These are phyloP conservation scores for Hypoxylon trugodes DNA, from an alignment of 495 filamentous ascomycete genomes.

Conservation along the genomic window DNA sequence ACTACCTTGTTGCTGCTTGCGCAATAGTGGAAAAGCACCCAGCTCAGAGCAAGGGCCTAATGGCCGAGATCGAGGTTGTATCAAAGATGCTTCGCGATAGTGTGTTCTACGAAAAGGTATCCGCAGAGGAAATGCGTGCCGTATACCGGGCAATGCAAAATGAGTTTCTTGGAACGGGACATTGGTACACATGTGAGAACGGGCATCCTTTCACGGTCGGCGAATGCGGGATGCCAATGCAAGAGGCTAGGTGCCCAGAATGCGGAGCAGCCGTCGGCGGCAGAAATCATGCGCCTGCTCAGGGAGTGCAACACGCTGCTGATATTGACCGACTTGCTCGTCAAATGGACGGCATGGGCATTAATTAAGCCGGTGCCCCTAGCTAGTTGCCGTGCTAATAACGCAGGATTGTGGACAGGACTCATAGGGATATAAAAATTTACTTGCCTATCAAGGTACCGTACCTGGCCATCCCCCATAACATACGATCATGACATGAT, in stretches of 20 bases:
- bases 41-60: conserved; percentile 18
- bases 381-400: background rate
- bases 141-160: conserved; percentile 61
- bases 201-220: conserved; percentile 77
- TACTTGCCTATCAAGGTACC: background rate
- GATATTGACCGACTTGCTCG: conserved; percentile 39
- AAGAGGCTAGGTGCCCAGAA: conserved; percentile 69
- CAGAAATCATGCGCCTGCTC: conserved; percentile 57
- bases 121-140: conserved; percentile 47
- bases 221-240: conserved; percentile 76
- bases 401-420: background rate
- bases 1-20: conserved; percentile 25
- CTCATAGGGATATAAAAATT: background rate
- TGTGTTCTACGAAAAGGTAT: conserved; percentile 46
- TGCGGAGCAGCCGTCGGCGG: conserved; percentile 71
- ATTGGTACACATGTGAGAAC: conserved; percentile 76
- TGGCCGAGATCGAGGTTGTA: conserved; percentile 26
- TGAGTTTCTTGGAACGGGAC: conserved; percentile 63
- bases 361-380: conserved; percentile 26
- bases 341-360: conserved; percentile 27
- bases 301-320: conserved; percentile 54
- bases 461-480: conserved; percentile 2
- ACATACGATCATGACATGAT: conserved; percentile 14
- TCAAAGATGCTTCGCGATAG: conserved; percentile 36
- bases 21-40: conserved; percentile 27